A percentile compares a stretch with the other conserved stretches of the same genome.
Evolutionary conservation across 2,329 filamentous ascomycete species (phyloP).

Genomic region (Clonostachys byssicola): DNA sequence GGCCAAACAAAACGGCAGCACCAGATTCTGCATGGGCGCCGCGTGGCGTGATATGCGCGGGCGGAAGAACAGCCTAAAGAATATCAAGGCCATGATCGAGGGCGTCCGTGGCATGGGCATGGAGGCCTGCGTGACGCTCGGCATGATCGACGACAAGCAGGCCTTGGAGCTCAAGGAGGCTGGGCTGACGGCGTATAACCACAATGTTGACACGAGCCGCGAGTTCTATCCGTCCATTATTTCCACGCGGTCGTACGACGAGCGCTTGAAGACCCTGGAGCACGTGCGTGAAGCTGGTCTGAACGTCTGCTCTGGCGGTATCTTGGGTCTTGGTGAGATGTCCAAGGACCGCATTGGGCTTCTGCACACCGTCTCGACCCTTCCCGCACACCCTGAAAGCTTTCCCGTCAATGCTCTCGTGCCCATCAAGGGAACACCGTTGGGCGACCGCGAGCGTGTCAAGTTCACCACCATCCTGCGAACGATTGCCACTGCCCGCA

Average conservation of each 20-base stretch:
- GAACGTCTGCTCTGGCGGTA: slow-evolving; percentile 87
- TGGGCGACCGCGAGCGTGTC: slow-evolving; percentile 70
- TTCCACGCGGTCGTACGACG: slow-evolving; percentile 81
- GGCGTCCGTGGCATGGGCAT: slow-evolving; percentile 79
- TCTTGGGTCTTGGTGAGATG: slow-evolving; percentile 79
- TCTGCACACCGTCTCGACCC: slow-evolving; percentile 74
- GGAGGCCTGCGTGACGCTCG: slow-evolving; percentile 90
- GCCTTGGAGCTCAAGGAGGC: slow-evolving; percentile 79
- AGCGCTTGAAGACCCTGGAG: slow-evolving; percentile 73
- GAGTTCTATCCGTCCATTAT: slow-evolving; percentile 88
- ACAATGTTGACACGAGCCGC: slow-evolving; percentile 87
- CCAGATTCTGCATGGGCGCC: slow-evolving; percentile 92
- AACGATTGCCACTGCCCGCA: slow-evolving; percentile 77
- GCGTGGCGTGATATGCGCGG: slow-evolving; percentile 94
- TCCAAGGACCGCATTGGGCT: slow-evolving; percentile 77
- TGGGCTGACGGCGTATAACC: slow-evolving; percentile 87
- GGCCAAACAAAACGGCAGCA: slow-evolving; percentile 80
- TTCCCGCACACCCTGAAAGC: slow-evolving; percentile 80
- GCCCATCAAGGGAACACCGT: slow-evolving; percentile 83
- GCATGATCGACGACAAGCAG: slow-evolving; percentile 83
- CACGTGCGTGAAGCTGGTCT: slow-evolving; percentile 84
- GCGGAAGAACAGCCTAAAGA: slow-evolving; percentile 76
- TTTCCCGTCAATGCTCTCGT: slow-evolving; percentile 91
- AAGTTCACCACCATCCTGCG: slow-evolving; percentile 75
- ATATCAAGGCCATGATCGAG: slow-evolving; percentile 81